Percentiles rank a stretch among this genome's conserved stretches.
These are phyloP conservation scores for Rosellinia necatrix DNA, from an alignment of 2,329 filamentous ascomycete genomes.

Conservation along the genomic window DNA sequence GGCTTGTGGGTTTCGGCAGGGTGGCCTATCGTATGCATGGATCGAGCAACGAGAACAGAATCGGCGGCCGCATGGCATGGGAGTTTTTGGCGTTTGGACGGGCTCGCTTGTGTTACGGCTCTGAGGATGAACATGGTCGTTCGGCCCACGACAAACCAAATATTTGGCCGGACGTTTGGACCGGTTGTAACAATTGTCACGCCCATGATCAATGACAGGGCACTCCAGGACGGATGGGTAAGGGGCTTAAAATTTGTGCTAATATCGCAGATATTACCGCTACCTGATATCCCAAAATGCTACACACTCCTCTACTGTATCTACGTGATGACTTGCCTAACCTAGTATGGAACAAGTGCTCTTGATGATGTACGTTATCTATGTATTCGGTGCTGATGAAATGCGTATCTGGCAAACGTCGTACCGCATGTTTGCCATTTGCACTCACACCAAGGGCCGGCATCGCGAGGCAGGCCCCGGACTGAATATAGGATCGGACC, in stretches of 20 bases:
- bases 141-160: neutral
- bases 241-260: neutral
- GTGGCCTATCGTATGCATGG: constrained; percentile 9
- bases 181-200: constrained; percentile 4
- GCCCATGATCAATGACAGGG: constrained; percentile 1
- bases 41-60: constrained; percentile 9
- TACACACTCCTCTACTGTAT: neutral
- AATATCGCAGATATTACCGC: neutral
- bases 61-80: constrained; percentile 9
- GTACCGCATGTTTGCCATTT: too few relatives aligned
- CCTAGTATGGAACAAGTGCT: neutral
- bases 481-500: too few relatives aligned
- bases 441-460: too few relatives aligned
- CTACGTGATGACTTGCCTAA: too few relatives aligned
- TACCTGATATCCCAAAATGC: neutral
- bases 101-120: neutral
- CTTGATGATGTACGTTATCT: too few relatives aligned
- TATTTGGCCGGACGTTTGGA: neutral
- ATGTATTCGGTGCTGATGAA: too few relatives aligned
- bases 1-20: constrained; percentile 12
- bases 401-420: too few relatives aligned
- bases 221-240: neutral
- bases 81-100: constrained; percentile 18
- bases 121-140: neutral
- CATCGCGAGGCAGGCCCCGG: too few relatives aligned